Base-by-base conservation (phyloP, 768 basidiomycete species). In the Leucocoprinus birnbaumii region DNA sequence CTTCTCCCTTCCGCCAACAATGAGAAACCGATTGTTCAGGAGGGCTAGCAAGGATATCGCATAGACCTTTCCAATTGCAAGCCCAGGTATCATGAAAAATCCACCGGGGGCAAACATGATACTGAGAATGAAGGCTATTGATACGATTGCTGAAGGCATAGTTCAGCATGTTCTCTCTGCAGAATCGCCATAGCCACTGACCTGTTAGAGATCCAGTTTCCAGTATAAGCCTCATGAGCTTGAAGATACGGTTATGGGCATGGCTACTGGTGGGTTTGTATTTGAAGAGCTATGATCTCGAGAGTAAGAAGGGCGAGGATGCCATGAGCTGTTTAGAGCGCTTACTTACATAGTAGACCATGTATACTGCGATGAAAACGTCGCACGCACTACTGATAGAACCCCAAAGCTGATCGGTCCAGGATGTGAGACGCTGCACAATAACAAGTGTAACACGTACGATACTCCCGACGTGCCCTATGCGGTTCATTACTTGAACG, bases 61-160 rank as follows among this genome's bases (percentile, higher is more conserved):
- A 35, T 58, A 58, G 24, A 58, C n/a, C 38, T 54, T 58, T 31
- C 37, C 51, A 35, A 58, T 48, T 16, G 48, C 26, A 26, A 58
- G 35, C 10, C 44, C 57, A 22, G 57, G 57, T 22, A 58, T 54
- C 51, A 43, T 38, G 40, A 54, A 58, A 37, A 53, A 58, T 16
- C 31, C 38, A 40, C 44, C 45, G n/a, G 53, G 45, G 1, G 19
- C 26, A 9, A 53, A 37, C 5, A 48, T 7, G 10, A 40, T n/a
- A 5, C 44, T 34, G 13, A 48, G 27, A 42, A 52, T 37, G 21
- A 58, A 40, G 41, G 46, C 53, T 24, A 58, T 42, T 14, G 57
- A 35, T 18, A 58, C 34, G 19, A 52, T 46, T 24, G 22, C 19
- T 22, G 18, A n/a, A 49, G 7, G 25, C 7, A 16, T n/a, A 35